Conservation (phyloP, 345 rosid genomes). For the Atalantia buxifolia region DNA sequence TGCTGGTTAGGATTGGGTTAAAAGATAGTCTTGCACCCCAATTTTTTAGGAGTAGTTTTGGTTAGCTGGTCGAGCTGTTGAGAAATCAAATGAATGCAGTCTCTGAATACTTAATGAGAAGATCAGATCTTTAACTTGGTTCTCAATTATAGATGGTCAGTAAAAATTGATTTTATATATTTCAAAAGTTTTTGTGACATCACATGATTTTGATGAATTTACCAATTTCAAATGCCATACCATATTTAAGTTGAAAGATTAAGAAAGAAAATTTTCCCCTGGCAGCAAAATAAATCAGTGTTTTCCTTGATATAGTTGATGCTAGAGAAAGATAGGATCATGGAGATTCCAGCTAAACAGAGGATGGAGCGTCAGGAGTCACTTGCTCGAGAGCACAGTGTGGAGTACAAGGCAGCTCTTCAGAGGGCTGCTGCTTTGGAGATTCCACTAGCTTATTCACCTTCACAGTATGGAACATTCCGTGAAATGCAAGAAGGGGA, state of each 20-base stretch:
- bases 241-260: background rate
- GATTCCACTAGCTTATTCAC: constrained; percentile 59
- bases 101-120: background rate
- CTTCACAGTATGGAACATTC: constrained; percentile 76
- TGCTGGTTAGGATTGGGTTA: background rate
- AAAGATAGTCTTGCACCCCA: background rate
- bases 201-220: background rate
- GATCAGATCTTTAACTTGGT: background rate
- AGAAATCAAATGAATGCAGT: background rate
- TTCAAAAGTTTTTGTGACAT: background rate
- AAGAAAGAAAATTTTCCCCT: background rate
- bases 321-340: constrained; percentile 67
- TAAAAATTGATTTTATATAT: background rate
- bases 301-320: constrained; percentile 45
- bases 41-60: background rate
- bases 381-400: constrained; percentile 64
- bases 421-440: constrained; percentile 64
- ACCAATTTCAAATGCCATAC: background rate
- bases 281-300: background rate
- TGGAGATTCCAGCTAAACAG: constrained; percentile 74
- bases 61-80: background rate
- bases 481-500: constrained; percentile 53
- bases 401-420: constrained; percentile 84
- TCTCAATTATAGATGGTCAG: background rate
- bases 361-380: constrained; percentile 73